A percentile compares a stretch with the other conserved stretches of the same genome.
These are phyloP conservation scores for Diaporthe destruens DNA, from an alignment of 2,329 filamentous ascomycete genomes.

Conservation along the genomic window DNA sequence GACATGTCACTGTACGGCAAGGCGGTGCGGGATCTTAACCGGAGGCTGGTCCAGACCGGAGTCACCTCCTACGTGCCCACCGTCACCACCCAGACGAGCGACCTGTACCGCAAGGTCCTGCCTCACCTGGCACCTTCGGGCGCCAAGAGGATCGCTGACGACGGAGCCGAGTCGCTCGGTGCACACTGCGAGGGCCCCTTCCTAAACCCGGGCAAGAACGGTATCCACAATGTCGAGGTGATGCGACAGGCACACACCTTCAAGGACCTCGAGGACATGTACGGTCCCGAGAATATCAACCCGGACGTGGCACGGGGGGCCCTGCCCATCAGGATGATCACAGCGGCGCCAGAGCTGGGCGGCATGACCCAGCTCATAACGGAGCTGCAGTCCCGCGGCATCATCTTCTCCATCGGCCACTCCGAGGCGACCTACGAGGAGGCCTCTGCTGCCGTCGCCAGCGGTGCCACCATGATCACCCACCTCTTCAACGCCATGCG, in stretches of 20 bases:
- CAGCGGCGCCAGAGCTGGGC: slow-evolving; percentile 85
- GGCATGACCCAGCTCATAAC: slow-evolving; percentile 77
- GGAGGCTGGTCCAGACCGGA: slow-evolving; percentile 77
- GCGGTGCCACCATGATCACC: slow-evolving; percentile 89
- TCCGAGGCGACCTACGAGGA: slow-evolving; percentile 90
- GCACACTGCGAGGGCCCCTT: slow-evolving; percentile 95
- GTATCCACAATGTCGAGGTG: slow-evolving; percentile 83
- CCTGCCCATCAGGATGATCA: slow-evolving; percentile 80
- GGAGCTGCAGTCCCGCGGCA: slow-evolving; percentile 72
- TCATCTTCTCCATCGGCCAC: slow-evolving; percentile 86
- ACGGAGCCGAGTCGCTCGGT: slow-evolving; percentile 88
- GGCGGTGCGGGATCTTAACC: slow-evolving; percentile 76
- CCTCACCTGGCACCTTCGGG: slow-evolving; percentile 83
- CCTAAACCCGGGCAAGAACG: slow-evolving; percentile 84
- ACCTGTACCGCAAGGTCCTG: slow-evolving; percentile 84
- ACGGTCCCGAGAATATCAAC: slow-evolving; percentile 77
- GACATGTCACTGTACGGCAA: slow-evolving; percentile 77
- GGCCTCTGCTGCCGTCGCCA: slow-evolving; percentile 76
- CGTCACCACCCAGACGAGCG: slow-evolving; percentile 81
- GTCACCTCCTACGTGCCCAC: slow-evolving; percentile 89
- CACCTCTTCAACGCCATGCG: slow-evolving; percentile 96
- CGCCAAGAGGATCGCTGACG: slow-evolving; percentile 65
- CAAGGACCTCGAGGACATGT: slow-evolving; percentile 76
- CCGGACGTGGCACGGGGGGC: slow-evolving; percentile 51
- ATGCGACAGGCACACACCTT: slow-evolving; percentile 75